A percentile compares a stretch with the other conserved stretches of the same genome.
Conservation (phyloP, 257 asterid genomes). For the Anisodus tanguticus region DNA sequence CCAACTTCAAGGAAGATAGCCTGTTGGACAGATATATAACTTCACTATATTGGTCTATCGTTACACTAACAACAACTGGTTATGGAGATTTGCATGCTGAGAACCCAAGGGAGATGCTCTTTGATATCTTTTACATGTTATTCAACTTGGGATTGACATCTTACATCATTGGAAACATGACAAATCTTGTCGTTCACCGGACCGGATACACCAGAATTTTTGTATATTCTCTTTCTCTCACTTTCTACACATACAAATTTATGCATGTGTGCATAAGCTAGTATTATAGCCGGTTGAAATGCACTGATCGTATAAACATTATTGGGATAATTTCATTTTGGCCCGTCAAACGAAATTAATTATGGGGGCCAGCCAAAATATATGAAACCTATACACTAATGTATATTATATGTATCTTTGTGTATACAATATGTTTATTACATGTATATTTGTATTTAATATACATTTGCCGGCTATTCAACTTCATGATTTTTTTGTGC, state of each 20-base stretch:
- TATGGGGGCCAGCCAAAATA: too few relatives aligned
- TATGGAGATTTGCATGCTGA: constrained; percentile 72
- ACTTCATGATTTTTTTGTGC: constrained; percentile 24
- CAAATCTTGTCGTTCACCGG: constrained; percentile 64
- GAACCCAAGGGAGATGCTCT: constrained; percentile 64
- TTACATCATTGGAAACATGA: constrained; percentile 70
- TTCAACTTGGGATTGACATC: constrained; percentile 69
- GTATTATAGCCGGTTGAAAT: too few relatives aligned
- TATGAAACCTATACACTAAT: too few relatives aligned
- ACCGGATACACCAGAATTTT: constrained; percentile 58
- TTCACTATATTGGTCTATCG: constrained; percentile 67
- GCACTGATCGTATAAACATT: too few relatives aligned
- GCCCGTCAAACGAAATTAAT: too few relatives aligned
- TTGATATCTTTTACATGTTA: constrained; percentile 59
- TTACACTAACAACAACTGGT: constrained; percentile 64
- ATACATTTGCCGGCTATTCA: neutral
- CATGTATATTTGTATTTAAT: too few relatives aligned
- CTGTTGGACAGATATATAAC: constrained; percentile 59
- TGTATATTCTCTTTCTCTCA: constrained; percentile 38
- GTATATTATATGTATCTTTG: too few relatives aligned
- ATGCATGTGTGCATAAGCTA: too few relatives aligned
- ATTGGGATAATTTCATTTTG: too few relatives aligned
- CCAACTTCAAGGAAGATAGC: constrained; percentile 50
- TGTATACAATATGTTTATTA: too few relatives aligned
- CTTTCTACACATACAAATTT: neutral